Conservation (phyloP, 169 alveolate genomes). For the Eimeria praecox region DNA sequence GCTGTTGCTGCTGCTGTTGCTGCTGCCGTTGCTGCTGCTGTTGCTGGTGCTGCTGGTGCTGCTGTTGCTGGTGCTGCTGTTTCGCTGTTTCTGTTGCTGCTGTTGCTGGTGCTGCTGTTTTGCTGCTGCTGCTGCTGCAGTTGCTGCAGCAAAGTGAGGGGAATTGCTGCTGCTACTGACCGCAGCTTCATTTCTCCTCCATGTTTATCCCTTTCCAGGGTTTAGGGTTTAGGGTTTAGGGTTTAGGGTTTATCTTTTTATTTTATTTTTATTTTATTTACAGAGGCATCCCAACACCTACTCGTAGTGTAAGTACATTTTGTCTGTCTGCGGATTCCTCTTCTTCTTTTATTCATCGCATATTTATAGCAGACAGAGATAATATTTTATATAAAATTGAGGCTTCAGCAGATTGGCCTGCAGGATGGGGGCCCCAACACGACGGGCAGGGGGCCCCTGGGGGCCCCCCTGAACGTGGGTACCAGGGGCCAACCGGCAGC, state of each 20-base stretch:
- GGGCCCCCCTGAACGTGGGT: conserved; percentile 24
- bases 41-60: neutral
- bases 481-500: neutral
- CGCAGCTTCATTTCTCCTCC: neutral
- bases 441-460: neutral
- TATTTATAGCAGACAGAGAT: conserved; percentile 36
- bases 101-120: neutral
- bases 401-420: conserved; percentile 55
- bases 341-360: conserved; percentile 18
- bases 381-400: conserved; percentile 43
- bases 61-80: neutral
- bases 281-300: too few species aligned
- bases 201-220: neutral
- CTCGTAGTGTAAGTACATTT: too few species aligned
- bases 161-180: too few species aligned
- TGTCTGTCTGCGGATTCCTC: neutral
- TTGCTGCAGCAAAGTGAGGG: too few species aligned
- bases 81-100: neutral
- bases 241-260: conserved; percentile 53
- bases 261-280: conserved; percentile 17
- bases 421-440: conserved; percentile 26
- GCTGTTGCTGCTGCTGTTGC: neutral
- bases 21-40: neutral
- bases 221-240: conserved; percentile 42
- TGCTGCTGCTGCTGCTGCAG: neutral